Evolutionary conservation across 148 eudicot species (phyloP), one percentile per base, ranked within the genome.

Genomic region (Rhododendron henanense): DNA sequence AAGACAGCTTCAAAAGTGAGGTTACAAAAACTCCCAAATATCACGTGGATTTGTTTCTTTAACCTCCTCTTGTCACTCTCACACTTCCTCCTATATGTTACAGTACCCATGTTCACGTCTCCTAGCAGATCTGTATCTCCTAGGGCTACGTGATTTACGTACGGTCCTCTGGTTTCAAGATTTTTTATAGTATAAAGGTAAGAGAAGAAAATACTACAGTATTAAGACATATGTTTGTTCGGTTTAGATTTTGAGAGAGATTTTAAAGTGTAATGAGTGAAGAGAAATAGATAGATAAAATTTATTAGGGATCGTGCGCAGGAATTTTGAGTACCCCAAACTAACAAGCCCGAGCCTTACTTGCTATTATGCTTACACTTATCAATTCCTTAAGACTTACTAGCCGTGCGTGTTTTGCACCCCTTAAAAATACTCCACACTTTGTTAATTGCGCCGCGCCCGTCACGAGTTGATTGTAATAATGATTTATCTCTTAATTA

Each of bases 261-360:
- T 41, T 41, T 41, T 41, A 6, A 41, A 41, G 1, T 41, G 0
- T 5, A 41, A 41, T 41, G 0, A 41, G 0, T 41, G 1, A 6
- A 41, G 0, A 41, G 0, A 6, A 41, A 41, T 5, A 41, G 1
- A 6, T 41, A 41, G 6, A 41, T 0, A 41, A 41, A 39, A 5
- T 41, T 6, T 41, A 41, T 41, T 6, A 0, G 0, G 0, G 0
- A 6, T 6, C 0, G 1, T 5, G 8, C 0, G 8, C 0, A 41
- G 0, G 0, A 6, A 41, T 41, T 41, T 41, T 41, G 45, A 41
- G 1, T 41, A 41, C 1, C 1, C 0, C 45, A 41, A 41, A 41
- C 45, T 7, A 41, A 41, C 7, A 41, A 41, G 1, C 6, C 1
- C 8, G 8, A 41, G 45, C 6, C 19, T 16, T 55, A 55, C 6